Evolutionary conservation across 2,329 filamentous ascomycete genomes (phyloP).

Genomic region (Monosporascus sp.): DNA sequence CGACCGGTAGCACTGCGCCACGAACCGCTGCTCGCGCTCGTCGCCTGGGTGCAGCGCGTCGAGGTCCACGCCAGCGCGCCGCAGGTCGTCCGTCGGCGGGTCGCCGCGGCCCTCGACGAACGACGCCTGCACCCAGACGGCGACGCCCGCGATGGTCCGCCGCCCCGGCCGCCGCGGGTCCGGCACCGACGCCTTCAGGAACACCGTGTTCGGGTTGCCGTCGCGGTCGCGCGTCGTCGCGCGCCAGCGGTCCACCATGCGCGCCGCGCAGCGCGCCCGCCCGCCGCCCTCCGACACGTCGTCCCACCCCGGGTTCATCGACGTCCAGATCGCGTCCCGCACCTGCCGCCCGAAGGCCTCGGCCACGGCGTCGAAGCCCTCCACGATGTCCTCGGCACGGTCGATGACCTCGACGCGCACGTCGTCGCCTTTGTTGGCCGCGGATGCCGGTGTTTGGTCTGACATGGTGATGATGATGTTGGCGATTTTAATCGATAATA

Average conservation of each 20-base stretch:
- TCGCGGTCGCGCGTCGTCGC: slow-evolving; percentile 32
- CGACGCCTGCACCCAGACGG: slow-evolving; percentile 51
- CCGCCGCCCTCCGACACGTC: slow-evolving; percentile 35
- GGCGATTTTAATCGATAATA: too few relatives aligned
- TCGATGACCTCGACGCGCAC: slow-evolving; percentile 18
- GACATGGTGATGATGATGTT: too few relatives aligned
- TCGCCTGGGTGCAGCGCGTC: slow-evolving; percentile 37
- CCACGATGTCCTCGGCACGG: slow-evolving; percentile 14
- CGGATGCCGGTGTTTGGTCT: too few relatives aligned
- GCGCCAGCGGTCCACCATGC: slow-evolving; percentile 38
- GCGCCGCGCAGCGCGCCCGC: slow-evolving; percentile 27
- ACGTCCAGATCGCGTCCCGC: slow-evolving; percentile 45
- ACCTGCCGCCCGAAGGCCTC: slow-evolving; percentile 46
- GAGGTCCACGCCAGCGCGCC: slow-evolving; percentile 22
- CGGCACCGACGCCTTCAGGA: slow-evolving; percentile 47
- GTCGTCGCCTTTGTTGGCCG: slow-evolving; percentile 1
- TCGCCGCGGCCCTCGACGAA: slow-evolving; percentile 43
- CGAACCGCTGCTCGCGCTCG: slow-evolving; percentile 39
- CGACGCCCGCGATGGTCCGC: slow-evolving; percentile 42
- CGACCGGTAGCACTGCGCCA: slow-evolving; percentile 37
- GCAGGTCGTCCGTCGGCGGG: slow-evolving; percentile 27
- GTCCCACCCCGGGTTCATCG: slow-evolving; percentile 51
- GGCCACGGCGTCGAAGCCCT: slow-evolving; percentile 25
- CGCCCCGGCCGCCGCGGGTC: slow-evolving; percentile 20
- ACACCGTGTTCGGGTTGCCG: slow-evolving; percentile 45